These are phyloP conservation scores for Plasmodium reichenowi DNA, from an alignment of 169 alveolate genomes.

Conservation along the genomic window DNA sequence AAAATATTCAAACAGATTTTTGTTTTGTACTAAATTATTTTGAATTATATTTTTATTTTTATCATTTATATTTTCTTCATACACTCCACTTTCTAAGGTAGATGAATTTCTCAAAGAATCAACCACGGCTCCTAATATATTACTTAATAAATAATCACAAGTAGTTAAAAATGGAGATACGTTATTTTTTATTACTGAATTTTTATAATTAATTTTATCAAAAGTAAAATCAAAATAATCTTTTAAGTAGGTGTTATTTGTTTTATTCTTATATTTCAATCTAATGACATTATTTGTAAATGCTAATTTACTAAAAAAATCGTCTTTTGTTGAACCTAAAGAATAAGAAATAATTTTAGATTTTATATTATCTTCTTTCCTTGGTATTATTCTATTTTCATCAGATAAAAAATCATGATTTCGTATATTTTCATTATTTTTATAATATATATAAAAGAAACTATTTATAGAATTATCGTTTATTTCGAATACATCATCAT, in stretches of 20 bases:
- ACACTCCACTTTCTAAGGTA: slow-evolving; percentile 22
- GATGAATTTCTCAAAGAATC: slow-evolving; percentile 40
- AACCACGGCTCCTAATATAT: slow-evolving; percentile 47
- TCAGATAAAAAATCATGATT: slow-evolving; percentile 41
- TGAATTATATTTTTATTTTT: slow-evolving; percentile 45
- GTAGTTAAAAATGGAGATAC: slow-evolving; percentile 66
- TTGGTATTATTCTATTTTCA: slow-evolving; percentile 49
- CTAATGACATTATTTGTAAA: slow-evolving; percentile 72
- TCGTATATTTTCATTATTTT: slow-evolving; percentile 18
- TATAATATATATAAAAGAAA: slow-evolving; percentile 59
- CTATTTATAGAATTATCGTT: slow-evolving; percentile 26
- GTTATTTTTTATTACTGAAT: slow-evolving; percentile 21
- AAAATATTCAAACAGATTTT: slow-evolving; percentile 80
- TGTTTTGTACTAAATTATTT: slow-evolving; percentile 57
- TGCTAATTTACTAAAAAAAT: slow-evolving; percentile 53
- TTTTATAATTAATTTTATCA: slow-evolving; percentile 46
- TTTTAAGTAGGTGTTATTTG: slow-evolving; percentile 18
- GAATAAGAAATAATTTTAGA: slow-evolving; percentile 68
- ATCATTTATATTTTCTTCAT: slow-evolving; percentile 30
- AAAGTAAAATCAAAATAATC: slow-evolving; percentile 73
- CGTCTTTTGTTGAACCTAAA: slow-evolving; percentile 74
- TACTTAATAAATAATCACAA: slow-evolving; percentile 65
- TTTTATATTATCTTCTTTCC: slow-evolving; percentile 23
- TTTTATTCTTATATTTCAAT: slow-evolving; percentile 55
- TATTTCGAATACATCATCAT: slow-evolving; percentile 8